Base-by-base conservation (phyloP, 2,329 filamentous ascomycete species). In the Ramularia collo-cygni region DNA sequence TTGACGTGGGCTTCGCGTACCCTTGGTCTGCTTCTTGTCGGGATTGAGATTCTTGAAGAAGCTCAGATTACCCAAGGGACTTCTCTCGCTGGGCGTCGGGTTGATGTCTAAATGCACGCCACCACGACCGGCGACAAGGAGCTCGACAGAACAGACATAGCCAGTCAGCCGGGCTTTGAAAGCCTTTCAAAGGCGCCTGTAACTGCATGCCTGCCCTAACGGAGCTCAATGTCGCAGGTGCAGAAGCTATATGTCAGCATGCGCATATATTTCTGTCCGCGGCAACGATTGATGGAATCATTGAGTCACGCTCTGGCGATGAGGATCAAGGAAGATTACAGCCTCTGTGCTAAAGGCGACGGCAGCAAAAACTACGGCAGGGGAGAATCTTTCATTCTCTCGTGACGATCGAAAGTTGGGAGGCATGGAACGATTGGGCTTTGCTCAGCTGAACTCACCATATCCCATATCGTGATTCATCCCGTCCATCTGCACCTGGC, bases 1-100 rank as follows among this genome's bases (percentile, higher is more conserved):
- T 13, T 1, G 34, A 28, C 16, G 16, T 24, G 21, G 6, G 10
- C 21, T 24, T 6, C 35, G 14, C n/a, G 56, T 64, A 86, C 84
- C 83, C 73, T 83, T 74, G n/a, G 83, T 87, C 9, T 75, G 76
- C 59, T 81, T 86, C 68, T 87, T 92, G 41, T 86, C 83, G 1
- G 48, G 37, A 37, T 68, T 74, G 46, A 82, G 69, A 51, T 66
- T 77, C 63, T 80, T 87, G 62, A 84, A 74, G 45, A 85, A 64
- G 21, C 46, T 50, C 28, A 61, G 47, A 16, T 52, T 50, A 21
- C 49, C 46, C 14, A 59, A 44, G 16, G 55, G 56, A 38, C 55
- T 58, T 37, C 46, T 48, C 12, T 43, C 47, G 14, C 47, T 47
- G 14, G 40, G 38, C 8, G 44, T 28, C 18, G 48, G 46, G 28